Percentiles rank a stretch among this genome's conserved stretches.
Conservation (phyloP, 106 monocot genomes). For the Cymbidium sinense region DNA sequence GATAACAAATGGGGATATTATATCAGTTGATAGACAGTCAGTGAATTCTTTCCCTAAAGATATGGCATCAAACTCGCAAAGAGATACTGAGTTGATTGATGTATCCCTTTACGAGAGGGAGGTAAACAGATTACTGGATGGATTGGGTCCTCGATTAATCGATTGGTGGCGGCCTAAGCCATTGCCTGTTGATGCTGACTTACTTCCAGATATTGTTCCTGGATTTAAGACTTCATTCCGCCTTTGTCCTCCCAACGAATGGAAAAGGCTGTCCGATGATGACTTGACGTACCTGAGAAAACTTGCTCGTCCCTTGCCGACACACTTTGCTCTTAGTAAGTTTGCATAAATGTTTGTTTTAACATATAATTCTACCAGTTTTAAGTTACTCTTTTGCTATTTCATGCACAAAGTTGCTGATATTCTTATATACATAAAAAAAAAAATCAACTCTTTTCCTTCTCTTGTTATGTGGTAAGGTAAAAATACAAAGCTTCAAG, state of each 20-base stretch:
- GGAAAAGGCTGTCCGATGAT: constrained; percentile 37
- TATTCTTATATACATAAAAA: too few relatives aligned
- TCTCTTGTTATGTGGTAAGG: constrained; percentile 45
- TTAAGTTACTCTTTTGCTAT: too few relatives aligned
- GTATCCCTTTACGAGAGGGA: constrained; percentile 81
- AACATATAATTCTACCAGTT: neutral
- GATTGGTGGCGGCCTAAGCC: constrained; percentile 94
- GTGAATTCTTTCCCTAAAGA: too few relatives aligned
- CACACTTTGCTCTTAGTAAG: constrained; percentile 93
- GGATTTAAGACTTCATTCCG: constrained; percentile 58
- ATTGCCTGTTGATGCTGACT: constrained; percentile 90
- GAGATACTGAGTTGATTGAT: constrained; percentile 8
- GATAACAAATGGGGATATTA: too few relatives aligned
- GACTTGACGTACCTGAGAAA: constrained; percentile 71
- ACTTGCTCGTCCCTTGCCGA: constrained; percentile 71
- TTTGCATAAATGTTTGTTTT: neutral
- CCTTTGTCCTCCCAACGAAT: constrained; percentile 46
- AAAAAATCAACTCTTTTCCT: too few relatives aligned
- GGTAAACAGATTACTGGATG: constrained; percentile 62
- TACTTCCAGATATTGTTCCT: constrained; percentile 77
- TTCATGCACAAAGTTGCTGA: too few relatives aligned
- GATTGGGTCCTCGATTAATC: constrained; percentile 86
- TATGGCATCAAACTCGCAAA: too few relatives aligned
- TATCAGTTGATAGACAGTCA: too few relatives aligned
- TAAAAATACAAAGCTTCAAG: constrained; percentile 72